Percentiles rank a stretch among this genome's conserved stretches.
phyloP scores from a whole-genome alignment of 106 monocot species.

The Gastrodia elata region DNA sequence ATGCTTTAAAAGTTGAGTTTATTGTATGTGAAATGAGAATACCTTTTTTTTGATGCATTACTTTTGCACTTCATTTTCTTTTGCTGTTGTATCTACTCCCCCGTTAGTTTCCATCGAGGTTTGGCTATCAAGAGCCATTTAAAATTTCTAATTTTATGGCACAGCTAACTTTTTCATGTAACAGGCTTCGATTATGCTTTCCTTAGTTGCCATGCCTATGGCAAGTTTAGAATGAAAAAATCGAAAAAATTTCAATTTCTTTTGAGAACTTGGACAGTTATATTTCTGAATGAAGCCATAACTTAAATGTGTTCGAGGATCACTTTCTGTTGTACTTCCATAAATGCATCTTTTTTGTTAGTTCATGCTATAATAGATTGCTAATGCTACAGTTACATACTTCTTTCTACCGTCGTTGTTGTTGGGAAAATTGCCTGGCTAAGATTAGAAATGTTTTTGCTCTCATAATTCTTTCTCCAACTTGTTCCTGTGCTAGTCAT shows the following conservation, averaged over 20 bases:
- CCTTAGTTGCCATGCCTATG: background rate
- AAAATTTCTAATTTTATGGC: background rate
- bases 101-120: background rate
- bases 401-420: slow-evolving; percentile 1
- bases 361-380: background rate
- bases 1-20: background rate
- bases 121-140: background rate
- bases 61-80: background rate
- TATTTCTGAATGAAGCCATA: background rate
- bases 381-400: background rate
- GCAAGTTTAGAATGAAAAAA: background rate
- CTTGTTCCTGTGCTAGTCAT: background rate
- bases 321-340: background rate
- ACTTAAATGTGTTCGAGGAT: background rate
- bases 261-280: background rate
- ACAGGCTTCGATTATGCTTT: background rate
- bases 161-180: background rate
- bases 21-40: background rate
- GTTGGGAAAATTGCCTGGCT: background rate
- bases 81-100: background rate
- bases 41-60: background rate
- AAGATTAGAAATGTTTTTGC: background rate
- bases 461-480: background rate
- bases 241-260: background rate
- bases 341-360: background rate